Evolutionary conservation across 345 rosid genomes (phyloP).

Genomic region (Aquilaria yunnanensis): DNA sequence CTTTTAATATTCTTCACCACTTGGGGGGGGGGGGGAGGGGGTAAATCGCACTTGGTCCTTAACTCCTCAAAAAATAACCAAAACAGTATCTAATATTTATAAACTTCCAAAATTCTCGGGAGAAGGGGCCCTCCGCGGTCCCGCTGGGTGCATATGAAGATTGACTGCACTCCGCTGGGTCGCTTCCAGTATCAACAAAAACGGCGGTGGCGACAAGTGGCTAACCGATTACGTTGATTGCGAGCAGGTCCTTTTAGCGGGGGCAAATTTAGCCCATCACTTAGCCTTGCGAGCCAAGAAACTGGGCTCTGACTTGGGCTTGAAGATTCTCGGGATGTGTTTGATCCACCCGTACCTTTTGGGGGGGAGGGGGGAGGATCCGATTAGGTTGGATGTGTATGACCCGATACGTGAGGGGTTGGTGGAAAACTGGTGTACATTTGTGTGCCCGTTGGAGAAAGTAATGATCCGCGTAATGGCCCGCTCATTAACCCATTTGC

Average conservation of each 20-base stretch:
- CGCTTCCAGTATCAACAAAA: slow-evolving; percentile 22
- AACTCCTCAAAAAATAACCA: too few species aligned
- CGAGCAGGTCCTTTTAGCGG: slow-evolving; percentile 38
- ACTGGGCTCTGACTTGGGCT: slow-evolving; percentile 10
- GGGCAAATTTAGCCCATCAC: slow-evolving; percentile 69
- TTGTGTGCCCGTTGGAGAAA: slow-evolving; percentile 60
- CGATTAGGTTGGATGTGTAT: slow-evolving; percentile 44
- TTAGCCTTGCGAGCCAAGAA: slow-evolving; percentile 33
- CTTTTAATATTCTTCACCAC: too few species aligned
- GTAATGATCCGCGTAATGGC: slow-evolving; percentile 41
- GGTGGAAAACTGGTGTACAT: slow-evolving; percentile 83
- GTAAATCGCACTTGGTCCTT: too few species aligned
- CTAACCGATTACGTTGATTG: slow-evolving; percentile 41
- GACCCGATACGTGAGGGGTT: slow-evolving; percentile 39
- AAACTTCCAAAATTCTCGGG: too few species aligned
- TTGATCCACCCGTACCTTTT: slow-evolving; percentile 75
- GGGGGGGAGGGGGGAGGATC: slow-evolving; percentile 28
- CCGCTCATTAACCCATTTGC: slow-evolving; percentile 69
- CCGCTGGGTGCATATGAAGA: too few species aligned
- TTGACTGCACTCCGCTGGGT: slow-evolving; percentile 44
- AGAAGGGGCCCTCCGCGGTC: too few species aligned
- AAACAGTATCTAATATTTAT: too few species aligned
- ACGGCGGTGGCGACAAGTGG: slow-evolving; percentile 33
- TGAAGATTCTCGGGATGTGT: slow-evolving; percentile 49
- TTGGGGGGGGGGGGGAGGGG: too few species aligned